Conservation (phyloP, 1,284 basidiomycete genomes). For the Trichosporon inkin region DNA sequence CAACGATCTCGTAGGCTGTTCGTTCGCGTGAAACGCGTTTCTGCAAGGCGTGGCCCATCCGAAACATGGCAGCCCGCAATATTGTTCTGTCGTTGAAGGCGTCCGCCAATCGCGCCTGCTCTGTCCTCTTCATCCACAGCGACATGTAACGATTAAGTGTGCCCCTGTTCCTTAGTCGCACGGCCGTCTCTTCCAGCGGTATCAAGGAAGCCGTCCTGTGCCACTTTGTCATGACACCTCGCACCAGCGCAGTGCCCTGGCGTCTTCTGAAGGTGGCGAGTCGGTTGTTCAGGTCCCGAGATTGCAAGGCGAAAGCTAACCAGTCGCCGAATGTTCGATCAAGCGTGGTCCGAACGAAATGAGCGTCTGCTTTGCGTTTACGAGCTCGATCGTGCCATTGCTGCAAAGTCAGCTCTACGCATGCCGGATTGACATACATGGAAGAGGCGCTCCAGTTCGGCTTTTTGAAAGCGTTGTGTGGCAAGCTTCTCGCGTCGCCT, state of each 20-base stretch:
- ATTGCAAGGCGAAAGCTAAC: slow-evolving; percentile 10
- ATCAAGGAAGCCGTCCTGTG: slow-evolving; percentile 15
- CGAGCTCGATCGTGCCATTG: slow-evolving; percentile 17
- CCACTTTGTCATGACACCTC: slow-evolving; percentile 19
- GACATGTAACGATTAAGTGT: neutral
- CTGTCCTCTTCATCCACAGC: neutral
- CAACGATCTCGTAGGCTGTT: slow-evolving; percentile 1
- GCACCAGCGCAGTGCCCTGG: neutral
- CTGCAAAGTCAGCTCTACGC: slow-evolving; percentile 10
- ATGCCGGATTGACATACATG: slow-evolving; percentile 23
- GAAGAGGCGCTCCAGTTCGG: slow-evolving; percentile 13
- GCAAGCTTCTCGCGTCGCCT: slow-evolving; percentile 20
- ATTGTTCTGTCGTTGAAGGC: neutral
- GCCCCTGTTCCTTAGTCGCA: slow-evolving; percentile 8
- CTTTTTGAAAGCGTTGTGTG: neutral
- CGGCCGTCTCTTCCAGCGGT: slow-evolving; percentile 16
- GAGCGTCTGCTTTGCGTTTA: slow-evolving; percentile 21
- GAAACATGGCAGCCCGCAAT: slow-evolving; percentile 11
- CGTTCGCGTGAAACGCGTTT: slow-evolving; percentile 11
- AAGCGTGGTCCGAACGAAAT: neutral
- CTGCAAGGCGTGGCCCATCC: slow-evolving; percentile 13
- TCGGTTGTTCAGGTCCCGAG: slow-evolving; percentile 2
- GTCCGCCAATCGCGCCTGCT: neutral
- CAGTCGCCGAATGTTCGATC: slow-evolving; percentile 14
- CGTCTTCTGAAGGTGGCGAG: neutral